A percentile compares a stretch with the other conserved stretches of the same genome.
Evolutionary conservation across 2,329 filamentous ascomycete species (phyloP).

Genomic region (Microthyrium microscopicum): DNA sequence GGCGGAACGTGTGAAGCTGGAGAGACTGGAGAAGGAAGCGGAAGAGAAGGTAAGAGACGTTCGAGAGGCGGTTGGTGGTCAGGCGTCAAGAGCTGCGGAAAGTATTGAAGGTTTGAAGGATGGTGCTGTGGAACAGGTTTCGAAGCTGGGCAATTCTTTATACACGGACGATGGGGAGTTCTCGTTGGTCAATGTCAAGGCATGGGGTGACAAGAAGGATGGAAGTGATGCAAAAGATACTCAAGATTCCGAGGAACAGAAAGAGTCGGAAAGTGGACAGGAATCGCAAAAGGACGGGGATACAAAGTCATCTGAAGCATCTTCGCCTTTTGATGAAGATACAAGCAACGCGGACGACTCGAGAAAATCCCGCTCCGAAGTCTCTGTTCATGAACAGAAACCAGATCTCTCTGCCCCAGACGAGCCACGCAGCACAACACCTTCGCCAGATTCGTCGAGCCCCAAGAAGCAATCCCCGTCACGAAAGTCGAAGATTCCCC

Average conservation of each 20-base stretch:
- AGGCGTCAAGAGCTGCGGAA: too few species aligned
- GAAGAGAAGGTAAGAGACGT: not conserved
- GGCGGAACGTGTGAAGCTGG: conserved; percentile 2
- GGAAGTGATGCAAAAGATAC: too few species aligned
- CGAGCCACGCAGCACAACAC: not conserved
- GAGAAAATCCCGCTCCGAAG: not conserved
- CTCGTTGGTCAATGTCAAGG: too few species aligned
- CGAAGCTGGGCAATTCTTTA: too few species aligned
- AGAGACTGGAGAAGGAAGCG: conserved; percentile 1
- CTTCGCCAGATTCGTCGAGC: not conserved
- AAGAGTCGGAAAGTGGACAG: not conserved
- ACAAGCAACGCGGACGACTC: too few species aligned
- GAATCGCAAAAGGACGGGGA: not conserved
- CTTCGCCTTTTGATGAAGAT: too few species aligned
- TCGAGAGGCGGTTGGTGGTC: not conserved
- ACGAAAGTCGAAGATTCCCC: not conserved
- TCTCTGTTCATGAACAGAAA: not conserved
- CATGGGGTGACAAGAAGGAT: too few species aligned
- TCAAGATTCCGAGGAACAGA: too few species aligned
- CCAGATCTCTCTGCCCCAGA: not conserved
- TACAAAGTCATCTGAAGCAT: not conserved
- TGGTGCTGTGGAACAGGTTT: too few species aligned
- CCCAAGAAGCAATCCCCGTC: not conserved
- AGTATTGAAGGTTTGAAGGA: too few species aligned
- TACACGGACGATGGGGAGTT: too few species aligned